These are phyloP conservation scores for Apiotrichum brassicae DNA, from an alignment of 1,284 basidiomycete species.

Conservation along the genomic window DNA sequence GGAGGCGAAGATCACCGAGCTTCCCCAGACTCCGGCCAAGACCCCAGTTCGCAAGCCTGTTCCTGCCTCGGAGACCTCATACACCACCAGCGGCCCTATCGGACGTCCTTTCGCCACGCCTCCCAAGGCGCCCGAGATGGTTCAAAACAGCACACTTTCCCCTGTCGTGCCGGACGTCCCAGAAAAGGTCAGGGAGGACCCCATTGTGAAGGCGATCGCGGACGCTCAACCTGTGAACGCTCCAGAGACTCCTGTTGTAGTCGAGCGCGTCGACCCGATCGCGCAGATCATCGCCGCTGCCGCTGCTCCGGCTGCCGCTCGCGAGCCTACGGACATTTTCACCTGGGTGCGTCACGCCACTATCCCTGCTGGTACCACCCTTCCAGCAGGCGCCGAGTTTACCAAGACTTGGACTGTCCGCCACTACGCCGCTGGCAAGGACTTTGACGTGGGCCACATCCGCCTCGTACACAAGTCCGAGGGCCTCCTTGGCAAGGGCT, in stretches of 20 bases:
- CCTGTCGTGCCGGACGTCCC: background rate
- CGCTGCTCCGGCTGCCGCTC: background rate
- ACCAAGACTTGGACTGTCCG: constrained; percentile 42
- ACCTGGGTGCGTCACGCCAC: constrained; percentile 39
- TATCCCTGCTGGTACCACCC: constrained; percentile 30
- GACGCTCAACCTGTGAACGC: background rate
- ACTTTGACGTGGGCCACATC: constrained; percentile 32
- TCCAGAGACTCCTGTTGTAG: background rate
- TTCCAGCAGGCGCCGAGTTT: constrained; percentile 40
- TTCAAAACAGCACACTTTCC: background rate
- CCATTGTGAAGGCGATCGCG: constrained; percentile 6
- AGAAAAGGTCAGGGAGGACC: constrained; percentile 1
- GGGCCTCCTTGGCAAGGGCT: constrained; percentile 18
- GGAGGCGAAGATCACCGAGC: background rate
- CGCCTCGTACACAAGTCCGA: constrained; percentile 26
- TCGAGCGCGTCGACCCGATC: constrained; percentile 5
- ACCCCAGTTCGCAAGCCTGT: too few species aligned
- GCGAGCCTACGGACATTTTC: constrained; percentile 36
- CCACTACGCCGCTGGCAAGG: constrained; percentile 36
- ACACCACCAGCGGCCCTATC: background rate
- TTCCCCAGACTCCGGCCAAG: background rate
- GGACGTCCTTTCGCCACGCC: constrained; percentile 1
- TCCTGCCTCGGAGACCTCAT: background rate
- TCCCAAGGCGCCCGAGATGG: constrained; percentile 1
- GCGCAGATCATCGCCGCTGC: constrained; percentile 4